These are phyloP conservation scores for Conidiobolus incongruus DNA, from an alignment of 371 early-diverging fungal genomes.

Conservation along the genomic window DNA sequence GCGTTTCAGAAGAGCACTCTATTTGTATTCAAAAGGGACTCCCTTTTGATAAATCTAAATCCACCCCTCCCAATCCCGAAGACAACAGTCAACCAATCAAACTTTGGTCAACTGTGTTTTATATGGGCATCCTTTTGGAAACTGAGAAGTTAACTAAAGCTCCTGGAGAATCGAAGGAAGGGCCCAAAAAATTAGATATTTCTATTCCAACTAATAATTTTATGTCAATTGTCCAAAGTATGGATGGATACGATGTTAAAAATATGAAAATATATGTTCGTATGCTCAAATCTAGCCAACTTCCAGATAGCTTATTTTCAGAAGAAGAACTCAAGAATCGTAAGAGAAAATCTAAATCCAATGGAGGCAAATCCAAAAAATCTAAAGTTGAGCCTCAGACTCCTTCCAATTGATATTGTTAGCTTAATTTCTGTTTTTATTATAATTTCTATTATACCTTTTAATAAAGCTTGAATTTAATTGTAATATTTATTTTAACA, in stretches of 20 bases:
- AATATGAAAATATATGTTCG: neutral
- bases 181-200: neutral
- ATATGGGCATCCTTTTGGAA: constrained; percentile 50
- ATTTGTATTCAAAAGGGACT: constrained; percentile 37
- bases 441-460: no score
- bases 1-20: constrained; percentile 34
- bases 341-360: no score
- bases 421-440: no score
- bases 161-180: neutral
- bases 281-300: neutral
- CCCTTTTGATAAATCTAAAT: constrained; percentile 18
- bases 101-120: constrained; percentile 62
- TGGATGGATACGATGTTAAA: neutral
- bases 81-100: constrained; percentile 10
- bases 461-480: no score
- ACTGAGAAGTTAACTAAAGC: neutral
- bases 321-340: neutral
- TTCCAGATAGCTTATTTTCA: neutral
- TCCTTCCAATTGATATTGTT: no score
- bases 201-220: neutral
- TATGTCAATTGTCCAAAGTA: neutral
- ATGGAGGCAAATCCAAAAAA: no score
- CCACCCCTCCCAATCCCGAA: constrained; percentile 6
- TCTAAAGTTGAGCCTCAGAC: no score
- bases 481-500: no score